Evolutionary conservation across 768 basidiomycete genomes (phyloP).

Genomic region (Lanmaoa rubissima): DNA sequence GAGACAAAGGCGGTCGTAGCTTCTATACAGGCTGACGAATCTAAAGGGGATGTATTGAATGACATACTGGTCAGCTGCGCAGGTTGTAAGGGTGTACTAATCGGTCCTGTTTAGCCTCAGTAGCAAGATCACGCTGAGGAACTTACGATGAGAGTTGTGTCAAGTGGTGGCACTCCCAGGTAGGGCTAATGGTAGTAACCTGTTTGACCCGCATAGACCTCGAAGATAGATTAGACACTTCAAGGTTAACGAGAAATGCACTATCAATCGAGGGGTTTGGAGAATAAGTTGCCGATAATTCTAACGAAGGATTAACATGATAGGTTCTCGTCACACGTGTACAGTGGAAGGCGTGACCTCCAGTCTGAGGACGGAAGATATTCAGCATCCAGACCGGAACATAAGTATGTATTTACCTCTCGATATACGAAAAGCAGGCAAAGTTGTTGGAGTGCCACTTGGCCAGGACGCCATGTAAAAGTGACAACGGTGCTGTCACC

Average conservation of each 20-base stretch:
- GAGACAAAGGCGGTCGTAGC: slow-evolving; percentile 52
- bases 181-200: slow-evolving; percentile 63
- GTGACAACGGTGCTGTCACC: slow-evolving; percentile 52
- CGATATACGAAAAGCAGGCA: slow-evolving; percentile 66
- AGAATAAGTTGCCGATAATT: slow-evolving; percentile 47
- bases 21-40: slow-evolving; percentile 34
- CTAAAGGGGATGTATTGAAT: slow-evolving; percentile 42
- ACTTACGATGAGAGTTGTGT: slow-evolving; percentile 44
- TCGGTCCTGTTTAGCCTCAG: slow-evolving; percentile 9
- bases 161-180: slow-evolving; percentile 57
- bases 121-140: not conserved
- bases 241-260: slow-evolving; percentile 52
- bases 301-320: slow-evolving; percentile 60
- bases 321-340: slow-evolving; percentile 53
- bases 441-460: slow-evolving; percentile 48
- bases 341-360: slow-evolving; percentile 53
- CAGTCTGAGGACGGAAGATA: slow-evolving; percentile 36
- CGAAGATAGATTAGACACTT: slow-evolving; percentile 51
- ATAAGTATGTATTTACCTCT: slow-evolving; percentile 41
- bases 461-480: slow-evolving; percentile 52
- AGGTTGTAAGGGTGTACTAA: slow-evolving; percentile 45
- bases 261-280: slow-evolving; percentile 50
- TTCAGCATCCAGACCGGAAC: not conserved
- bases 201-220: slow-evolving; percentile 50
- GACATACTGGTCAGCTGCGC: slow-evolving; percentile 47